Percentiles rank a stretch among this genome's conserved stretches.
These are phyloP conservation scores for Hyphopichia burtonii DNA, from an alignment of 1,139 yeast species.

Conservation along the genomic window DNA sequence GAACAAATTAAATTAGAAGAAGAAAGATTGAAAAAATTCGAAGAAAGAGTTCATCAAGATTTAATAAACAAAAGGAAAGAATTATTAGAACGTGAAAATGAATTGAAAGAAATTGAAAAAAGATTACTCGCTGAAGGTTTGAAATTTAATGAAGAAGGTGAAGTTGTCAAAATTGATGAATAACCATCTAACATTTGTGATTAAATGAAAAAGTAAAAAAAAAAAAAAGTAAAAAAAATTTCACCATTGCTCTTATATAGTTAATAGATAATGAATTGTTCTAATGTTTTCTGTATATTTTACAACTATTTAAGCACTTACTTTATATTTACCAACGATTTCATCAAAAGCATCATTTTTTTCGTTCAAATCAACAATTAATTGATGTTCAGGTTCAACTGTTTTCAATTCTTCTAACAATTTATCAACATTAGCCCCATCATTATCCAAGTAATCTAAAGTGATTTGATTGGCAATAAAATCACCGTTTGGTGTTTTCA, in stretches of 20 bases:
- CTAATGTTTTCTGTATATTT: background rate
- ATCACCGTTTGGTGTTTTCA: conserved; percentile 41
- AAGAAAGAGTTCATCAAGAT: conserved; percentile 88
- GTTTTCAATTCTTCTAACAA: conserved; percentile 40
- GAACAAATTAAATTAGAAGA: conserved; percentile 80
- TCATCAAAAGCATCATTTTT: conserved; percentile 57
- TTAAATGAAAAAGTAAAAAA: background rate
- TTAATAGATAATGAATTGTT: background rate
- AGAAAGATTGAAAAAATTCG: conserved; percentile 74
- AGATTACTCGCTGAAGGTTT: conserved; percentile 62
- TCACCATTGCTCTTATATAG: background rate
- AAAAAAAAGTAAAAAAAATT: conserved; percentile 1
- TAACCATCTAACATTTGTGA: too few relatives aligned
- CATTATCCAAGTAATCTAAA: conserved; percentile 48
- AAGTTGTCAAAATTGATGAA: conserved; percentile 31
- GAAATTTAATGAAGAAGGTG: conserved; percentile 43
- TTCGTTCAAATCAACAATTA: conserved; percentile 48
- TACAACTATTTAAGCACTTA: background rate
- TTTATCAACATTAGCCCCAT: conserved; percentile 40
- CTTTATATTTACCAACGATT: conserved; percentile 52
- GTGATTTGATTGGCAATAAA: conserved; percentile 60
- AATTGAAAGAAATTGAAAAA: conserved; percentile 78
- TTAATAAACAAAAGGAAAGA: conserved; percentile 81
- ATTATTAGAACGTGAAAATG: conserved; percentile 83
- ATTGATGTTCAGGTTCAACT: conserved; percentile 50